A percentile compares a stretch with the other conserved stretches of the same genome.
Conservation (phyloP, 164 flowering plant species). For the Umbellularia californica region DNA sequence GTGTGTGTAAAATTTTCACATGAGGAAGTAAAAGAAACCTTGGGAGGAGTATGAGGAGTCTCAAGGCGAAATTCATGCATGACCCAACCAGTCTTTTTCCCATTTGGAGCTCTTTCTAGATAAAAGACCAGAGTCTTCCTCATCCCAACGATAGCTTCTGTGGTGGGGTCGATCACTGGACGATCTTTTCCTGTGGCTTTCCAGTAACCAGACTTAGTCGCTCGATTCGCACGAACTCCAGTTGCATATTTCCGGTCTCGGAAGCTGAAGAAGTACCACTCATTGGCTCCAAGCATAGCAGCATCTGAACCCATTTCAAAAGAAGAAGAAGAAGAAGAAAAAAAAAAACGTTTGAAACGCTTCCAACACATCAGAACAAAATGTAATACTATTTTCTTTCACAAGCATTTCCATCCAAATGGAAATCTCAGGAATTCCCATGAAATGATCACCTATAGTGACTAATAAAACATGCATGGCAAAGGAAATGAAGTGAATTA, state of each 20-base stretch:
- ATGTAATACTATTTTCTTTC: background rate
- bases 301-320: conserved; percentile 33
- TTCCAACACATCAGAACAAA: background rate
- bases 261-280: conserved; percentile 95
- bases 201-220: conserved; percentile 79
- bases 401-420: background rate
- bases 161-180: conserved; percentile 42
- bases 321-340: background rate
- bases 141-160: conserved; percentile 60
- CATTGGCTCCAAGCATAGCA: conserved; percentile 71
- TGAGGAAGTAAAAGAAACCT: conserved; percentile 30
- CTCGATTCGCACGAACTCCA: conserved; percentile 68
- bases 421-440: background rate
- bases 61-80: conserved; percentile 91
- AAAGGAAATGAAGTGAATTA: background rate
- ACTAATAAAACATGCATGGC: background rate
- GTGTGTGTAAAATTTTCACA: background rate
- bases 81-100: conserved; percentile 81
- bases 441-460: background rate
- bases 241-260: conserved; percentile 80
- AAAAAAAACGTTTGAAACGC: background rate
- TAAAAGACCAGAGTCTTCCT: conserved; percentile 81
- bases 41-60: conserved; percentile 60
- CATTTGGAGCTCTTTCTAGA: conserved; percentile 70
- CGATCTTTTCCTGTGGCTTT: conserved; percentile 90